phyloP scores from a whole-genome alignment of 2,329 filamentous ascomycete species.

The Arachnopeziza araneosa region DNA sequence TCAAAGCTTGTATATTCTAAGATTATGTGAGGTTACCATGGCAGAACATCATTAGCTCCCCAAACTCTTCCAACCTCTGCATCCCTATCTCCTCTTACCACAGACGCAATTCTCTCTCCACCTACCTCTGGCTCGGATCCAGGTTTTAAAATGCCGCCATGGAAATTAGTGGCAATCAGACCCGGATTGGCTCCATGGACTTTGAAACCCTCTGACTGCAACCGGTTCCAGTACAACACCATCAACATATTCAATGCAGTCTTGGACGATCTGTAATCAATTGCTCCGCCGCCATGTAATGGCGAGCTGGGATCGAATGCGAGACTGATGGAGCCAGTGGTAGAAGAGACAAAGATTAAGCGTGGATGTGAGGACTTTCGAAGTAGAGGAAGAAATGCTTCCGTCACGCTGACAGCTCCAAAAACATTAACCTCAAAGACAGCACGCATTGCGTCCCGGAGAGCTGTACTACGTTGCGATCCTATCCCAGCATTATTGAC shows the following conservation, averaged over 20 bases:
- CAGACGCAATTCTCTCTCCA: slow-evolving; percentile 23
- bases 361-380: slow-evolving; percentile 9
- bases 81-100: slow-evolving; percentile 20
- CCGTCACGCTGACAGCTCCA: slow-evolving; percentile 9
- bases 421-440: slow-evolving; percentile 16
- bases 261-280: slow-evolving; percentile 16
- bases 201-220: slow-evolving; percentile 15
- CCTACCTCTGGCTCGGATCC: slow-evolving; percentile 29
- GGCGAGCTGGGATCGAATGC: slow-evolving; percentile 8
- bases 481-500: slow-evolving; percentile 24
- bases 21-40: slow-evolving; percentile 4
- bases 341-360: slow-evolving; percentile 19
- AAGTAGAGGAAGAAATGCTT: slow-evolving; percentile 19
- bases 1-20: background rate
- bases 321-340: slow-evolving; percentile 13
- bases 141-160: slow-evolving; percentile 1
- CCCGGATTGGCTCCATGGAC: slow-evolving; percentile 15
- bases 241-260: slow-evolving; percentile 20
- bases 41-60: slow-evolving; percentile 14
- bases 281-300: background rate
- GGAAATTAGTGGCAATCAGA: slow-evolving; percentile 14
- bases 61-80: slow-evolving; percentile 17
- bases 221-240: slow-evolving; percentile 10
- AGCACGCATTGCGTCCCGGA: slow-evolving; percentile 4
- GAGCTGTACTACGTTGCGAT: background rate